These are phyloP conservation scores for Dendrobium huoshanense DNA, from an alignment of 106 monocot genomes.

Conservation along the genomic window DNA sequence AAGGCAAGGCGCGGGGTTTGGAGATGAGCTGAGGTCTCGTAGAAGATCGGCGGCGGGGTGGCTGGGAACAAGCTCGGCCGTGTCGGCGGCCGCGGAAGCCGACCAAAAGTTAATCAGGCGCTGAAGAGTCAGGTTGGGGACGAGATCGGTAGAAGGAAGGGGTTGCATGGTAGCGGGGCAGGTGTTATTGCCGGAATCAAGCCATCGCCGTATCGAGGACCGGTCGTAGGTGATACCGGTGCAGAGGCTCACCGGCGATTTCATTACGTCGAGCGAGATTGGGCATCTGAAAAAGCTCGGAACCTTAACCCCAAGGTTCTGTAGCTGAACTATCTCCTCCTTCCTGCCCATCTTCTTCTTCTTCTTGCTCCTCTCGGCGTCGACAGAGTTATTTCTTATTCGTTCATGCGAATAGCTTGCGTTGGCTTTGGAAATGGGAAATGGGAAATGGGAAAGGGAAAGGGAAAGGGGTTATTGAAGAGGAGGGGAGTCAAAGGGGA, in stretches of 20 bases:
- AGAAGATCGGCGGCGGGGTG: background rate
- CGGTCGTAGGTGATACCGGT: conserved; percentile 90
- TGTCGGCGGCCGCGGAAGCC: background rate
- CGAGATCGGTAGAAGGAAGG: conserved; percentile 61
- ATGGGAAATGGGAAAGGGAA: background rate
- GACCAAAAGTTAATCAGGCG: conserved; percentile 67
- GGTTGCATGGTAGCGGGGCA: conserved; percentile 81
- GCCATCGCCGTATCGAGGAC: conserved; percentile 63
- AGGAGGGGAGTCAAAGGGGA: background rate
- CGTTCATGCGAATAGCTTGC: background rate
- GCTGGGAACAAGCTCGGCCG: background rate
- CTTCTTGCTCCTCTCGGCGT: background rate
- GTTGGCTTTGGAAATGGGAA: background rate
- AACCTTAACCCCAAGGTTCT: conserved; percentile 42
- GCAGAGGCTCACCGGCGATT: conserved; percentile 76
- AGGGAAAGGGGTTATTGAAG: conserved; percentile 2
- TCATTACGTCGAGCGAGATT: conserved; percentile 81
- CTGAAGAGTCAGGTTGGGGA: conserved; percentile 68
- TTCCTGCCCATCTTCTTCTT: background rate
- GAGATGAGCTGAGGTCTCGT: background rate
- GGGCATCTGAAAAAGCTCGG: conserved; percentile 81
- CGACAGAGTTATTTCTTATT: no score
- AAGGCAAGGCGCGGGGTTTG: conserved; percentile 23
- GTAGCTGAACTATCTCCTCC: background rate
- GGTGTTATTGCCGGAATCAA: conserved; percentile 61